Evolutionary conservation across 2,329 filamentous ascomycete species (phyloP).

Genomic region (Colletotrichum sp.): DNA sequence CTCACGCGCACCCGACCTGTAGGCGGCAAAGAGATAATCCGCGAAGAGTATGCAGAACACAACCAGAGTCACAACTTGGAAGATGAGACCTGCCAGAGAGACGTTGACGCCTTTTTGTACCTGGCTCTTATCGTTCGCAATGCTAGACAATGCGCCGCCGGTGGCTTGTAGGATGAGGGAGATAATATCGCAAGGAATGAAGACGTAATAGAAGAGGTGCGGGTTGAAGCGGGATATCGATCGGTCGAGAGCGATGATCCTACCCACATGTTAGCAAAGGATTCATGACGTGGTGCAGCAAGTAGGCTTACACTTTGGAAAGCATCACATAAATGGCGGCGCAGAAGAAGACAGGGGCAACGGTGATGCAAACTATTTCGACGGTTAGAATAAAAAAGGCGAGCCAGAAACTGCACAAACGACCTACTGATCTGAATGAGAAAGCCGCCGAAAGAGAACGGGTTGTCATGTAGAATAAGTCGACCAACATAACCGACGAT

Average conservation of each 20-base stretch:
- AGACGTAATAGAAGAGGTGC: constrained; percentile 34
- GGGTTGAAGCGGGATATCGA: constrained; percentile 32
- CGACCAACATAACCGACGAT: constrained; percentile 67
- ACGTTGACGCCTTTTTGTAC: constrained; percentile 47
- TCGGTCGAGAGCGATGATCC: constrained; percentile 29
- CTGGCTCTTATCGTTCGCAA: constrained; percentile 14
- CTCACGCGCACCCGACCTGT: constrained; percentile 26
- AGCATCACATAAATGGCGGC: constrained; percentile 33
- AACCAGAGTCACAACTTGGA: constrained; percentile 55
- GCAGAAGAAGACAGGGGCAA: constrained; percentile 31
- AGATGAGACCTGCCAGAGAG: constrained; percentile 55
- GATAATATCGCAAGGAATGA: constrained; percentile 55
- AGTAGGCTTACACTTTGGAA: constrained; percentile 23
- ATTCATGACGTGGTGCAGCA: too few species aligned
- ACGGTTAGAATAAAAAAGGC: neutral
- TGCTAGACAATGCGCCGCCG: constrained; percentile 50
- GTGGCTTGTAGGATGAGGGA: constrained; percentile 58
- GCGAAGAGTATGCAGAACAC: constrained; percentile 47
- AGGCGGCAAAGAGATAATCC: constrained; percentile 41
- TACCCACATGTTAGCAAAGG: neutral
- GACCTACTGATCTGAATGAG: constrained; percentile 61
- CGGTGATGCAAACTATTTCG: constrained; percentile 32
- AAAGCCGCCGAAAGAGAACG: constrained; percentile 63
- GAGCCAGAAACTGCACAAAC: neutral
- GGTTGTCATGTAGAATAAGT: constrained; percentile 59